Conservation (phyloP, 345 rosid genomes). For the Dimocarpus longan region DNA sequence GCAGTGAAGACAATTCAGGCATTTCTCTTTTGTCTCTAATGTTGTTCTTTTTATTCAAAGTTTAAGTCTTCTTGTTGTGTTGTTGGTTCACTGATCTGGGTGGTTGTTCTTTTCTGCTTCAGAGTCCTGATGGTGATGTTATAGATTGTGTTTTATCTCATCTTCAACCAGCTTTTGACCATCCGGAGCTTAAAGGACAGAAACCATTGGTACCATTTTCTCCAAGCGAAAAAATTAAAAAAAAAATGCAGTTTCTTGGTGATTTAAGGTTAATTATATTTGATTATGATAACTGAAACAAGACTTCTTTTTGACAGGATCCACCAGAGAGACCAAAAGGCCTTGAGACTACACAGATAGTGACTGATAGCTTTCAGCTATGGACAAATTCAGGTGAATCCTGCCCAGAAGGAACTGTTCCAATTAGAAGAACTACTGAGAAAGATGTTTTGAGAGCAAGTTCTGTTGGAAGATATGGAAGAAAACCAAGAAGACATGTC, state of each 20-base stretch:
- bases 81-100: constrained; percentile 13
- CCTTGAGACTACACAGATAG: constrained; percentile 40
- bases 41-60: neutral
- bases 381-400: constrained; percentile 82
- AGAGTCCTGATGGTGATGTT: constrained; percentile 98
- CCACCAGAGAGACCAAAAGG: constrained; percentile 61
- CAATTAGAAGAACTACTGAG: constrained; percentile 77
- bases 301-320: constrained; percentile 47
- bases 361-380: constrained; percentile 55
- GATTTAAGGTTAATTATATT: neutral
- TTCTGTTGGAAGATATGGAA: constrained; percentile 69
- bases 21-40: constrained; percentile 12
- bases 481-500: constrained; percentile 62
- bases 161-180: constrained; percentile 94
- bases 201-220: constrained; percentile 60
- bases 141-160: constrained; percentile 87
- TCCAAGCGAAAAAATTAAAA: neutral
- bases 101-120: constrained; percentile 21
- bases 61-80: constrained; percentile 4
- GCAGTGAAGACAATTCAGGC: constrained; percentile 85
- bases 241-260: neutral
- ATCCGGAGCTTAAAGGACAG: constrained; percentile 74
- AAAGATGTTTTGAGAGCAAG: constrained; percentile 74
- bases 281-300: neutral
- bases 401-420: constrained; percentile 88